Conservation (phyloP, 2,329 filamentous ascomycete species). For the Nemania diffusa region DNA sequence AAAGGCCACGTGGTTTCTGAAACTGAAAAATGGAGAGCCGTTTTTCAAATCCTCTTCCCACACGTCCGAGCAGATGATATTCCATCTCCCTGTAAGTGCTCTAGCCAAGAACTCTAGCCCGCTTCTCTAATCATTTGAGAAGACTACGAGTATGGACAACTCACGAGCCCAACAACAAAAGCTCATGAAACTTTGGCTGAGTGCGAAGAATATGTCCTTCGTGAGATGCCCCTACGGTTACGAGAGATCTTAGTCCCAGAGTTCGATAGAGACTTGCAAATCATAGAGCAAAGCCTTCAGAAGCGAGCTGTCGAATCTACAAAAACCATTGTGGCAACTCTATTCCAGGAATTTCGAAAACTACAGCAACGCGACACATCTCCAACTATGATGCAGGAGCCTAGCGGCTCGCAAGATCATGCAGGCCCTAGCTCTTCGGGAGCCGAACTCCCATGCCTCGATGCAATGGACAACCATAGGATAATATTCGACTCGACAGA, state of each 20-base stretch:
- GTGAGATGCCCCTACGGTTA: constrained; percentile 25
- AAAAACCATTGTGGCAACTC: constrained; percentile 7
- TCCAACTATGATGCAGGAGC: neutral
- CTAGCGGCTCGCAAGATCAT: neutral
- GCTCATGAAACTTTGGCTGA: constrained; percentile 19
- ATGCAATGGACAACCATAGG: neutral
- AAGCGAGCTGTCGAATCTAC: constrained; percentile 13
- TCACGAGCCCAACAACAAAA: neutral
- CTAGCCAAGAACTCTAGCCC: neutral
- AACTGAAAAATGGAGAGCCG: constrained; percentile 31
- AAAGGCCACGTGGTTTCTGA: constrained; percentile 16
- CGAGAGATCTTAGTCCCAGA: constrained; percentile 4
- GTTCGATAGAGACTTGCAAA: constrained; percentile 20
- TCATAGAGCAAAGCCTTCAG: constrained; percentile 20
- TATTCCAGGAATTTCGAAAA: constrained; percentile 28
- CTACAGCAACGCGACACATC: neutral
- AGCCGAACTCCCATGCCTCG: neutral
- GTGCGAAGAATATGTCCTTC: constrained; percentile 31
- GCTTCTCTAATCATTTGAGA: constrained; percentile 7
- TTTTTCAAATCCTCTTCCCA: constrained; percentile 32
- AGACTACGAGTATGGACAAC: constrained; percentile 29
- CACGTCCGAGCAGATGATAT: constrained; percentile 27
- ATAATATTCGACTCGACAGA: neutral
- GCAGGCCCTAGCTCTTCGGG: constrained; percentile 13
- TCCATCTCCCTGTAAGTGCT: constrained; percentile 27